These are phyloP conservation scores for Hanseniaspora lindneri DNA, from an alignment of 805 yeast genomes.

Conservation along the genomic window DNA sequence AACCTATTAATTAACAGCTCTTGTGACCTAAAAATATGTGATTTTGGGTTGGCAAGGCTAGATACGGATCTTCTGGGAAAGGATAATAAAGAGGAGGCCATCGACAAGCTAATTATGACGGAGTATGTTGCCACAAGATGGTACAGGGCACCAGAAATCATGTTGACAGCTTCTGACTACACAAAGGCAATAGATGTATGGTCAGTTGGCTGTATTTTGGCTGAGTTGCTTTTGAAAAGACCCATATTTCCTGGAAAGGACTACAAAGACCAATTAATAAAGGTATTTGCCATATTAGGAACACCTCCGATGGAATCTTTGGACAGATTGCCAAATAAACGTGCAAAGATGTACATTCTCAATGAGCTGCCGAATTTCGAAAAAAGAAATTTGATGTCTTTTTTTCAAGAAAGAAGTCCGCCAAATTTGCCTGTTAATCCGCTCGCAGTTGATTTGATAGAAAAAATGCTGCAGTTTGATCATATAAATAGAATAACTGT, in stretches of 20 bases:
- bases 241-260: constrained; percentile 92
- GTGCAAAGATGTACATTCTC: constrained; percentile 76
- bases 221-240: constrained; percentile 73
- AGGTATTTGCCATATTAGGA: constrained; percentile 75
- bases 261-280: constrained; percentile 78
- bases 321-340: constrained; percentile 56
- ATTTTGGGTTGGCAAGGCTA: constrained; percentile 73
- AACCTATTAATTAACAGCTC: constrained; percentile 77
- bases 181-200: constrained; percentile 92
- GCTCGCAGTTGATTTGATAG: constrained; percentile 52
- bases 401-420: constrained; percentile 11
- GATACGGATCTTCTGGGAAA: constrained; percentile 22
- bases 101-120: constrained; percentile 46
- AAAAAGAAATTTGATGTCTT: constrained; percentile 25
- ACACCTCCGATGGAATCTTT: constrained; percentile 77
- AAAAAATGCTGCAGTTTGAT: constrained; percentile 67
- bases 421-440: constrained; percentile 38
- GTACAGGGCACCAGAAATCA: constrained; percentile 96
- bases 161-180: constrained; percentile 87
- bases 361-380: constrained; percentile 62
- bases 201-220: constrained; percentile 93
- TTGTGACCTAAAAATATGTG: constrained; percentile 89
- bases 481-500: constrained; percentile 77
- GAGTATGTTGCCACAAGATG: constrained; percentile 96
- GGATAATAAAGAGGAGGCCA: constrained; percentile 24